Evolutionary conservation across 208 protist genomes (phyloP).

Genomic region (Trypanosomatidae sp.): DNA sequence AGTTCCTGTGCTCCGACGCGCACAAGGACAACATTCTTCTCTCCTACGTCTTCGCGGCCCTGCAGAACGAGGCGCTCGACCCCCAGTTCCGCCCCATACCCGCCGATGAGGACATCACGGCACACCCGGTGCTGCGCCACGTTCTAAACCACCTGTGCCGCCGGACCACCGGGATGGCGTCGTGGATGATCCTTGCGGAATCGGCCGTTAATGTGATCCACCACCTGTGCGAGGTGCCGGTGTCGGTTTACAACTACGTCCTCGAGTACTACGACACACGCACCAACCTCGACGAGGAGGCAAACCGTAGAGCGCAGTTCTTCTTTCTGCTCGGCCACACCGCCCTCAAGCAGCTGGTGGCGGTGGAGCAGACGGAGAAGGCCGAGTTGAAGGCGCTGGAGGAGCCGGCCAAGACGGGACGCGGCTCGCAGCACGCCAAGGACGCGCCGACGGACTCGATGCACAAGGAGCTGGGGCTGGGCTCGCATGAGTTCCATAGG

Average conservation of each 20-base stretch:
- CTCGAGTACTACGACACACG: conserved; percentile 53
- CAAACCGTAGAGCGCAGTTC: conserved; percentile 65
- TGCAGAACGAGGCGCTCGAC: conserved; percentile 72
- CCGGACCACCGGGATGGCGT: conserved; percentile 59
- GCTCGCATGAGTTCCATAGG: conserved; percentile 74
- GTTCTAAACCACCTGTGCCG: conserved; percentile 83
- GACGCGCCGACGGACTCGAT: conserved; percentile 63
- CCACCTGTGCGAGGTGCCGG: conserved; percentile 73
- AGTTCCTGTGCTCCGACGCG: conserved; percentile 54
- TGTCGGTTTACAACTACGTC: conserved; percentile 75
- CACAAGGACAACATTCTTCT: conserved; percentile 82
- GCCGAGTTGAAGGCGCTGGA: conserved; percentile 76
- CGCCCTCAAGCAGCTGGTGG: conserved; percentile 87
- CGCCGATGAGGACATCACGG: conserved; percentile 34
- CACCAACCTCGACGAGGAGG: conserved; percentile 7
- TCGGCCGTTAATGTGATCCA: conserved; percentile 68
- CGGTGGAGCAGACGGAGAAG: conserved; percentile 77
- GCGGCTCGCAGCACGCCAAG: conserved; percentile 11
- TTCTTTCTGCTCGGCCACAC: conserved; percentile 76
- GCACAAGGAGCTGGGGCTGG: conserved; percentile 86
- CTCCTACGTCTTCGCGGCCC: conserved; percentile 71
- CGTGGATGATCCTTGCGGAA: conserved; percentile 81
- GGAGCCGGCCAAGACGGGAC: conserved; percentile 22
- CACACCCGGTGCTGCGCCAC: conserved; percentile 62
- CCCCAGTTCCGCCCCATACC: conserved; percentile 71